phyloP scores from a whole-genome alignment of 2,329 filamentous ascomycete species.

The Cyphellophora attinorum region DNA sequence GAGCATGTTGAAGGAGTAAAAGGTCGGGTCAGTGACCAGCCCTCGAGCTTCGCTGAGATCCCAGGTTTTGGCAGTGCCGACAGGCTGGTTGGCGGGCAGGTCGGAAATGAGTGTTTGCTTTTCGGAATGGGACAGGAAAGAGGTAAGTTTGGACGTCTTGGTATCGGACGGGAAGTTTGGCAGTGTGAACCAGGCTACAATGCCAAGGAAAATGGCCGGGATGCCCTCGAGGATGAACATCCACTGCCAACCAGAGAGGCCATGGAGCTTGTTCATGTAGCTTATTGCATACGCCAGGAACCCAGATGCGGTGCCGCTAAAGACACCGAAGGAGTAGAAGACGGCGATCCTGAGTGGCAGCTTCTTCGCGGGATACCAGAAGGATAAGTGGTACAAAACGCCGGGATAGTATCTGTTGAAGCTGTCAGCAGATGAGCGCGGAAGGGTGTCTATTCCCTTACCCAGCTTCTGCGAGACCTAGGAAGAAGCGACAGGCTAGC shows the following conservation, averaged over 20 bases:
- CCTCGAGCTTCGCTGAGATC: too few species aligned
- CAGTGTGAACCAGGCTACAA: conserved; percentile 31
- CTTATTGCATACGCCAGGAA: conserved; percentile 4
- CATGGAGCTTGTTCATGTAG: conserved; percentile 3
- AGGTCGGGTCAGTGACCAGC: too few species aligned
- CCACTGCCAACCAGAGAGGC: conserved; percentile 8
- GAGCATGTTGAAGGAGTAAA: too few species aligned
- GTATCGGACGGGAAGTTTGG: conserved; percentile 33
- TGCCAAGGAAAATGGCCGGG: conserved; percentile 32
- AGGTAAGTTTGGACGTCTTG: neutral
- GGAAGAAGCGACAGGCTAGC: conserved; percentile 29
- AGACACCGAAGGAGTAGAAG: conserved; percentile 69
- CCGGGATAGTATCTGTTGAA: conserved; percentile 46
- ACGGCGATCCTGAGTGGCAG: conserved; percentile 90
- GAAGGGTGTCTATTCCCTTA: too few species aligned
- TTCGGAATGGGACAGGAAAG: neutral
- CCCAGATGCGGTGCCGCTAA: conserved; percentile 53
- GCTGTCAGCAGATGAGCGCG: too few species aligned
- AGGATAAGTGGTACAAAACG: conserved; percentile 49
- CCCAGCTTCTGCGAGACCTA: conserved; percentile 45
- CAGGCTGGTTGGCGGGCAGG: too few species aligned
- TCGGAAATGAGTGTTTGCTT: too few species aligned
- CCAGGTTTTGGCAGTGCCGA: too few species aligned
- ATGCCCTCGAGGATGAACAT: conserved; percentile 49
- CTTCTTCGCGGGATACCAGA: conserved; percentile 69